phyloP scores from a whole-genome alignment of 805 yeast genomes.

The Zygotorulaspora sp. region DNA sequence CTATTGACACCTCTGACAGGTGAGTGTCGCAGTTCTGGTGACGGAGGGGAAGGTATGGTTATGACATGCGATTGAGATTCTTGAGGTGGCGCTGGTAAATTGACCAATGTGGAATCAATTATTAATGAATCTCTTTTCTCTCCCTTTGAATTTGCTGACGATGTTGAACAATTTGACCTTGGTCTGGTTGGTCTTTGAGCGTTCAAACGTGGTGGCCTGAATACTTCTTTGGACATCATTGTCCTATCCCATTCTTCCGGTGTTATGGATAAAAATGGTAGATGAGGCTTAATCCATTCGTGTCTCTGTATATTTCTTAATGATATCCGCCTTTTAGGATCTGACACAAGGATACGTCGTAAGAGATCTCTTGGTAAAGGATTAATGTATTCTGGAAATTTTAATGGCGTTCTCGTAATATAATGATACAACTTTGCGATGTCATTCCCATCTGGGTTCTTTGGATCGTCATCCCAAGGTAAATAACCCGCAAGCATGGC shows the following conservation, averaged over 20 bases:
- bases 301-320: constrained; percentile 71
- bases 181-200: constrained; percentile 24
- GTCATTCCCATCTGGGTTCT: constrained; percentile 93
- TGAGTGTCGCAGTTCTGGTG: constrained; percentile 24
- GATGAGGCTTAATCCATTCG: constrained; percentile 84
- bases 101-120: constrained; percentile 35
- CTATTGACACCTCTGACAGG: constrained; percentile 20
- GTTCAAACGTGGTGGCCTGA: constrained; percentile 22
- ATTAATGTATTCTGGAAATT: constrained; percentile 90
- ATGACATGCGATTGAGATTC: constrained; percentile 60
- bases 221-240: constrained; percentile 17
- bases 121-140: constrained; percentile 38
- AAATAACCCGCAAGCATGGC: constrained; percentile 97
- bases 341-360: constrained; percentile 77
- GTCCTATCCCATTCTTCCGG: constrained; percentile 85
- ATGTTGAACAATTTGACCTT: constrained; percentile 34
- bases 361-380: constrained; percentile 89
- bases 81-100: constrained; percentile 62
- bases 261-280: constrained; percentile 72
- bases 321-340: constrained; percentile 71
- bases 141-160: constrained; percentile 39
- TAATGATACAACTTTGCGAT: constrained; percentile 86
- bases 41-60: constrained; percentile 42
- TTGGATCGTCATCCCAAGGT: constrained; percentile 96
- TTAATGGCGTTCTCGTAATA: constrained; percentile 84